These are phyloP conservation scores for Fraxinus greggii DNA, from an alignment of 305 asterid genomes.

Conservation along the genomic window DNA sequence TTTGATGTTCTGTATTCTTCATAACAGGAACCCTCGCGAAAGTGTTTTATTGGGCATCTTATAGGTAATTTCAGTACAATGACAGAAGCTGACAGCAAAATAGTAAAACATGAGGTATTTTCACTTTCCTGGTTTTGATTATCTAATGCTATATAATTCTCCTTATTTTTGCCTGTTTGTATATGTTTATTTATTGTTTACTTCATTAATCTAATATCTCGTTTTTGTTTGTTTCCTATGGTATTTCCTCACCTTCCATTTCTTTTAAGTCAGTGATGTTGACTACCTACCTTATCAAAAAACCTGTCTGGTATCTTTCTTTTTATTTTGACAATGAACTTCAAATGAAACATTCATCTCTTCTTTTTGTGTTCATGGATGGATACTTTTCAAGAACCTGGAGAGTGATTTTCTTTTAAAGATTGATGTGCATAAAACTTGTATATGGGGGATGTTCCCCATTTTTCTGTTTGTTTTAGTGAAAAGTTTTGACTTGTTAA, in stretches of 20 bases:
- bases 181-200: not conserved
- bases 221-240: not conserved
- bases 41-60: constrained; percentile 13
- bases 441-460: not conserved
- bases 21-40: constrained; percentile 33
- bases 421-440: not conserved
- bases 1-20: constrained; percentile 10
- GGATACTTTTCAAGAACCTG: not conserved
- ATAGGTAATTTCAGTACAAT: constrained; percentile 30
- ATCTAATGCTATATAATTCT: constrained; percentile 9
- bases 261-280: not conserved
- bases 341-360: not conserved
- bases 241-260: not conserved
- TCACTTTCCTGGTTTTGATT: constrained; percentile 3
- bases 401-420: not conserved
- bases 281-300: not conserved
- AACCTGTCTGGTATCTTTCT: not conserved
- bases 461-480: not conserved
- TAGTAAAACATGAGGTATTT: constrained; percentile 53
- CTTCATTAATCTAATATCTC: not conserved
- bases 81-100: constrained; percentile 58
- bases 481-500: not conserved
- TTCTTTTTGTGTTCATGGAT: not conserved
- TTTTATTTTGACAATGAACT: not conserved
- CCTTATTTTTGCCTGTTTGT: constrained; percentile 7